Conservation (phyloP, 768 basidiomycete genomes). For the Terana coerulea region DNA sequence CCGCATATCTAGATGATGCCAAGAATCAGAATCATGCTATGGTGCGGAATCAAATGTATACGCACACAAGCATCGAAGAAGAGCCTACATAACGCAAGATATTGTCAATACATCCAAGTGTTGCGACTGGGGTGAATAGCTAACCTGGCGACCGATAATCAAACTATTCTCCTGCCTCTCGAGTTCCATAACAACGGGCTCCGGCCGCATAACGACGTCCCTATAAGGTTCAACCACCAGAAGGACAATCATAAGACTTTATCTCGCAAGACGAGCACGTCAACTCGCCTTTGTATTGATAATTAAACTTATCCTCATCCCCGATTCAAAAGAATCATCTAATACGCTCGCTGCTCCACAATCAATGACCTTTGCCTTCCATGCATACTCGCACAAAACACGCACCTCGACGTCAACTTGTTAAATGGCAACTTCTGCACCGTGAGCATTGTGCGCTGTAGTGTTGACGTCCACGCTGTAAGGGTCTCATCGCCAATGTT, state of each 20-base stretch:
- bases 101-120: constrained; percentile 1
- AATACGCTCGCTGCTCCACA: constrained; percentile 71
- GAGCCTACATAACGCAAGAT: constrained; percentile 56
- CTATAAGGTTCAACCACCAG: constrained; percentile 90
- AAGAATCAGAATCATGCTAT: not conserved
- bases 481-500: constrained; percentile 87
- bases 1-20: constrained; percentile 69
- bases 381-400: not conserved
- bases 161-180: constrained; percentile 97
- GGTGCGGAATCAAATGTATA: too few species aligned
- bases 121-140: not conserved
- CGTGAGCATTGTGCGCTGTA: constrained; percentile 89
- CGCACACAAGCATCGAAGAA: constrained; percentile 75
- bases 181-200: constrained; percentile 98
- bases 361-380: not conserved
- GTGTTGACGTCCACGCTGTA: constrained; percentile 98
- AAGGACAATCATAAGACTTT: not conserved
- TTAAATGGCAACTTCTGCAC: constrained; percentile 75
- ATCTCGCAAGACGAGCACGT: not conserved
- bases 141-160: constrained; percentile 86
- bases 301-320: constrained; percentile 99
- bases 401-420: constrained; percentile 88
- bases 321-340: constrained; percentile 97
- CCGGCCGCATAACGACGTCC: constrained; percentile 90
- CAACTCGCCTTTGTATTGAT: constrained; percentile 75